Conservation (phyloP, 2,329 filamentous ascomycete genomes). For the Dryadomyces quercus-mongolicae region DNA sequence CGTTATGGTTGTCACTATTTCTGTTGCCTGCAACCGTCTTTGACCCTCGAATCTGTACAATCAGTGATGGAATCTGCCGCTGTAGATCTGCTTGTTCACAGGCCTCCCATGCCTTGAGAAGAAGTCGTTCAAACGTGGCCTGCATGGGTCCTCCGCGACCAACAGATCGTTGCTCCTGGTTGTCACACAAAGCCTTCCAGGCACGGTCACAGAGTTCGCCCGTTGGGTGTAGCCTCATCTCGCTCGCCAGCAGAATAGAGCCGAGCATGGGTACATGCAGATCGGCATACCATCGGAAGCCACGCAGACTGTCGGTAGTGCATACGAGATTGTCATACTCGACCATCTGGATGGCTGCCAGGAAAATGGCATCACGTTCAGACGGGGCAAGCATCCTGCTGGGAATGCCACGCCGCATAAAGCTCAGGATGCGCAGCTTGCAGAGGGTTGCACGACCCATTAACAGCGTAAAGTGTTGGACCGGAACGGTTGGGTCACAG, state of each 20-base stretch:
- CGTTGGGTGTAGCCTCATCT: background rate
- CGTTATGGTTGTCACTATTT: too few relatives aligned
- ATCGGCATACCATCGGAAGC: slow-evolving; percentile 23
- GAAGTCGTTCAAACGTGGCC: background rate
- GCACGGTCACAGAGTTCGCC: slow-evolving; percentile 16
- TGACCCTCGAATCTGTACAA: background rate
- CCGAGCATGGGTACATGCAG: slow-evolving; percentile 27
- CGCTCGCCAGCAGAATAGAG: slow-evolving; percentile 20
- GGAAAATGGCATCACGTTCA: slow-evolving; percentile 17
- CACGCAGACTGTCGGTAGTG: slow-evolving; percentile 16
- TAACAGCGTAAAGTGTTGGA: background rate
- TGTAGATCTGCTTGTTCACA: background rate
- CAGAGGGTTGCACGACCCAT: background rate
- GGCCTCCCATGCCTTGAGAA: background rate
- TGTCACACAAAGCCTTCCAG: slow-evolving; percentile 22
- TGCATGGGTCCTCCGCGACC: background rate
- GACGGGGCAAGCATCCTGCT: background rate
- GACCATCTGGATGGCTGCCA: slow-evolving; percentile 21
- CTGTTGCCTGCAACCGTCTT: background rate
- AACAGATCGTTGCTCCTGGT: slow-evolving; percentile 14
- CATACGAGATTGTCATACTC: slow-evolving; percentile 24
- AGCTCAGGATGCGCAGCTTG: background rate
- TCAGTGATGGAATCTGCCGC: background rate
- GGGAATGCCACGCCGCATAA: slow-evolving; percentile 12
- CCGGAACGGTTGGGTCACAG: background rate